Conservation (phyloP, 139 green algal species). For the Tetraselmis chui region DNA sequence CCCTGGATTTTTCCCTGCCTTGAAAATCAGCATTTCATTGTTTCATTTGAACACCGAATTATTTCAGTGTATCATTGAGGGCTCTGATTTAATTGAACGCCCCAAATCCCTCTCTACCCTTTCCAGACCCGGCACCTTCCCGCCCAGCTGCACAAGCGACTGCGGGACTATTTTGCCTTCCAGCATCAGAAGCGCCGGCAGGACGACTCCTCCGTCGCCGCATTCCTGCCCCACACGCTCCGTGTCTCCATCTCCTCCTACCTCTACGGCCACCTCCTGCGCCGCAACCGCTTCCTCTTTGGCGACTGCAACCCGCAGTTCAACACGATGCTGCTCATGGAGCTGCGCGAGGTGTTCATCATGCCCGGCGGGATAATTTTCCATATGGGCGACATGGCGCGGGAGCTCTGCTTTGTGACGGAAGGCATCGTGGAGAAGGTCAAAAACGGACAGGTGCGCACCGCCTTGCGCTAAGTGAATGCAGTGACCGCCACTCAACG, state of each 20-base stretch:
- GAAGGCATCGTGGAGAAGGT: slow-evolving; percentile 24
- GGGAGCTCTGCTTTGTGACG: slow-evolving; percentile 28
- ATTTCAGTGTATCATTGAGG: no score
- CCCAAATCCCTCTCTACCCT: no score
- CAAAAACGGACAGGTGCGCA: slow-evolving; percentile 10
- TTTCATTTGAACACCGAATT: no score
- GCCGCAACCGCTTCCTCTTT: slow-evolving; percentile 27
- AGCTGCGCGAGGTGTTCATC: slow-evolving; percentile 28
- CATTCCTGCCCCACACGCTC: slow-evolving; percentile 18
- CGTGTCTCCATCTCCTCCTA: slow-evolving; percentile 22
- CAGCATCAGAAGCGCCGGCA: slow-evolving; percentile 29
- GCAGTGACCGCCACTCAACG: no score
- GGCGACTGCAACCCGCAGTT: slow-evolving; percentile 32
- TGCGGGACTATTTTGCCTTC: slow-evolving; percentile 31
- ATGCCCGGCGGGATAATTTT: slow-evolving; percentile 31
- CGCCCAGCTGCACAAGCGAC: slow-evolving; percentile 12
- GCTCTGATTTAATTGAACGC: no score
- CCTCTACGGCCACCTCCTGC: slow-evolving; percentile 22
- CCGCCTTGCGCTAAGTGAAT: slow-evolving; percentile 4
- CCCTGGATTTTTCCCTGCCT: no score
- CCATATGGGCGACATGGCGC: slow-evolving; percentile 24
- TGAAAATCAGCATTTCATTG: no score
- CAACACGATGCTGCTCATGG: slow-evolving; percentile 20
- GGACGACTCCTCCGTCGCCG: slow-evolving; percentile 17
- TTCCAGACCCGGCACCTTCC: slow-evolving; percentile 14